Evolutionary conservation across 768 basidiomycete genomes (phyloP).

Genomic region (Dioszegia hungarica): DNA sequence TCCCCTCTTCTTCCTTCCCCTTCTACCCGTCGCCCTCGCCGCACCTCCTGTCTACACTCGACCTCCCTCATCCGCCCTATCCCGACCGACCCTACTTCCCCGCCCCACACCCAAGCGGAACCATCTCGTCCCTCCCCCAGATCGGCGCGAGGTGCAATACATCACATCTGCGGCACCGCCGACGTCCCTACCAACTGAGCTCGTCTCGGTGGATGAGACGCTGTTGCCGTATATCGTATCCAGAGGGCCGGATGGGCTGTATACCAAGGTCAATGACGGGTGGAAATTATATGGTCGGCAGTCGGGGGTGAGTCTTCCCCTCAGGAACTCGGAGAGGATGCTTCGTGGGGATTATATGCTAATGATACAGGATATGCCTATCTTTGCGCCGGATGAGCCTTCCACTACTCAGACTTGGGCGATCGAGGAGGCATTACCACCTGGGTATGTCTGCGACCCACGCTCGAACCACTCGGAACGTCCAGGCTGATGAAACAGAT

Average conservation of each 20-base stretch:
- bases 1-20: conserved; percentile 1
- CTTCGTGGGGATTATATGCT: not conserved
- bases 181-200: not conserved
- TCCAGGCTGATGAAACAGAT: conserved; percentile 10
- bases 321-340: too few relatives aligned
- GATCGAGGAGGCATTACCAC: conserved; percentile 34
- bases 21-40: conserved; percentile 5
- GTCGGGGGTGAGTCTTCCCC: conserved; percentile 19
- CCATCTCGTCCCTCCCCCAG: not conserved
- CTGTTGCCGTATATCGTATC: conserved; percentile 23
- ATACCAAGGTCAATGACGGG: conserved; percentile 25
- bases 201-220: conserved; percentile 9
- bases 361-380: not conserved
- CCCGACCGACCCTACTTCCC: not conserved
- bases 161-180: conserved; percentile 1
- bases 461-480: not conserved
- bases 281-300: conserved; percentile 38
- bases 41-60: conserved; percentile 4
- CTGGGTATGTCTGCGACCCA: conserved; percentile 28
- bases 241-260: conserved; percentile 19
- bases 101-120: not conserved
- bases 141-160: not conserved
- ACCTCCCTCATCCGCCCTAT: not conserved
- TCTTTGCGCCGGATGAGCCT: not conserved
- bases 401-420: conserved; percentile 16